Conservation (phyloP, 75 land plant genomes). For the Picea glauca region DNA sequence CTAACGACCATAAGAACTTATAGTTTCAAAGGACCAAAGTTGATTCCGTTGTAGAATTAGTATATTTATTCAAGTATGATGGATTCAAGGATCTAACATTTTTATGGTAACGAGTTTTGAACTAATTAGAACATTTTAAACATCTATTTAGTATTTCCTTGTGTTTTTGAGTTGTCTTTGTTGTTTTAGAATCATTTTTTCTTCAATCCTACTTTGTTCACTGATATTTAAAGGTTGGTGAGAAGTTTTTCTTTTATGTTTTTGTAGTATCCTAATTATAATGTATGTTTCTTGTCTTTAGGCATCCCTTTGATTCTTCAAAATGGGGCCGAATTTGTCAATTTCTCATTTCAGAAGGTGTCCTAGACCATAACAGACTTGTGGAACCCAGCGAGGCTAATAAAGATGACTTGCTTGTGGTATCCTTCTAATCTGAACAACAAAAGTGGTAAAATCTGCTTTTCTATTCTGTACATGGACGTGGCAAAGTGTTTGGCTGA, state of each 20-base stretch:
- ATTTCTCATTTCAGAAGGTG: constrained; percentile 53
- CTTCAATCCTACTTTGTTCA: background rate
- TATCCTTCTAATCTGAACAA: constrained; percentile 17
- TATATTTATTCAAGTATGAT: too few species aligned
- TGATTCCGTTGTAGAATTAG: too few species aligned
- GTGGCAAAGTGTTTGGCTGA: too few species aligned
- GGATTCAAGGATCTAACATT: too few species aligned
- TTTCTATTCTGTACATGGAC: too few species aligned
- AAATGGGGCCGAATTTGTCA: constrained; percentile 89
- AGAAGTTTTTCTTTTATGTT: background rate
- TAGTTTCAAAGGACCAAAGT: too few species aligned
- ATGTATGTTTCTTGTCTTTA: constrained; percentile 11
- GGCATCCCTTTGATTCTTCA: constrained; percentile 97
- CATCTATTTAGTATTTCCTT: background rate
- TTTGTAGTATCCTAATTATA: background rate
- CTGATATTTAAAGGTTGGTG: background rate
- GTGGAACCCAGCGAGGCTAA: constrained; percentile 91
- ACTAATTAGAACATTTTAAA: background rate
- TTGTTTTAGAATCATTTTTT: background rate
- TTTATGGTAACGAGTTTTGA: background rate
- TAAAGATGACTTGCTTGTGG: constrained; percentile 91
- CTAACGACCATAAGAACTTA: too few species aligned
- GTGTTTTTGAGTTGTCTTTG: background rate
- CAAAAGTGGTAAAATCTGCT: too few species aligned
- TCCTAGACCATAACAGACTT: constrained; percentile 39